Evolutionary conservation across 2,329 filamentous ascomycete species (phyloP), one percentile per base, ranked within the genome.

Genomic region (Alternaria viburni): DNA sequence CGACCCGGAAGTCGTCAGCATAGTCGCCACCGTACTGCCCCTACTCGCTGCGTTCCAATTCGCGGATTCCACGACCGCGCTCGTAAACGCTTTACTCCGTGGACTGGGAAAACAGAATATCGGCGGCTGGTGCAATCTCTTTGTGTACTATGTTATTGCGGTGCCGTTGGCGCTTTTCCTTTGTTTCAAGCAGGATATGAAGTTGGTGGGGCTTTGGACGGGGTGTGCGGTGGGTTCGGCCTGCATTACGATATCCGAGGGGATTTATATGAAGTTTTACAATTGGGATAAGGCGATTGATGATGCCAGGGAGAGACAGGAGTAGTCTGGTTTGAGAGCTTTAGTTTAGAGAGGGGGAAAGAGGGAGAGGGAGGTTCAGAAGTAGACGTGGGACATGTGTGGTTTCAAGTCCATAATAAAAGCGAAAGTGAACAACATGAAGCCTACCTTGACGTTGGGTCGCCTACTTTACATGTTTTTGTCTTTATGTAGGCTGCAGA

Each of bases 21-120:
- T 81, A 12, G 76, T 78, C 1, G 67, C 72, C 3, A 69, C 69
- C 9, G 76, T 78, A 7, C 67, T 81, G 28, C 78, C 79, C 5
- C 71, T 79, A 3, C 69, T 80, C 1, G 79, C 77, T 2, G 68
- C 74, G 0, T 81, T 81, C 68, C 77, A 81, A 46, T 69, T 81
- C 54, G 79, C 75, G 45, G 80, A 82, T 61, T 74, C 74, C 1
- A 78, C 75, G 0, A 76, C 77, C 3, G 77, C 78, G 21, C 71
- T 80, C 12, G 78, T 74, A 3, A 80, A 81, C 59, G 74, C 76
- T 11, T 67, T 81, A 3, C 65, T 81, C 7, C 69, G 80, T 0
- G 79, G 79, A 0, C 65, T 81, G 6, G 80, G 80, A 0, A 73
- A 77, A 60, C 80, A 81, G 61, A 73, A 71, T 2, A 77, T 82